Conservation (phyloP, 768 basidiomycete species). For the Lentinus brumalis region DNA sequence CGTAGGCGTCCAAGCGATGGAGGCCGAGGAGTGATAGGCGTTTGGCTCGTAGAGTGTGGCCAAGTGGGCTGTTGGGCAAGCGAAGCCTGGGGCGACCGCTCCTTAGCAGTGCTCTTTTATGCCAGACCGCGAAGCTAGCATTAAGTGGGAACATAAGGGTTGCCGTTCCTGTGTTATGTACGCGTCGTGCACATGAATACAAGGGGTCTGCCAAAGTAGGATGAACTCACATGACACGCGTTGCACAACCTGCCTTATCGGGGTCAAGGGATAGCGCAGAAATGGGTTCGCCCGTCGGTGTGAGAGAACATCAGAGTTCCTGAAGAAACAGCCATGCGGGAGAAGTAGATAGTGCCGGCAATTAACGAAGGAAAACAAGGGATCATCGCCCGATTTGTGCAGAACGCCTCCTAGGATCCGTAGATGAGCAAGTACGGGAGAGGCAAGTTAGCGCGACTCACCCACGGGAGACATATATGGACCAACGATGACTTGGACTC, state of each 20-base stretch:
- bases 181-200: conserved; percentile 1
- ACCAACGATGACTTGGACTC: conserved; percentile 2
- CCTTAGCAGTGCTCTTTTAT: conserved; percentile 15
- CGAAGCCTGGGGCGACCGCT: conserved; percentile 12
- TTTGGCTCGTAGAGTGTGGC: not conserved
- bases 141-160: conserved; percentile 9
- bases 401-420: not conserved
- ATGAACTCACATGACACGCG: conserved; percentile 13
- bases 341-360: not conserved
- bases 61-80: not conserved
- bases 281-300: conserved; percentile 5
- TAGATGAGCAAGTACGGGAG: not conserved
- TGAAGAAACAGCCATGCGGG: not conserved
- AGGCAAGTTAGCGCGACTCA: not conserved
- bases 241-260: conserved; percentile 10
- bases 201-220: conserved; percentile 14
- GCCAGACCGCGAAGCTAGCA: not conserved
- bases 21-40: not conserved
- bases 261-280: conserved; percentile 17
- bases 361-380: not conserved
- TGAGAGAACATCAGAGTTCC: conserved; percentile 10
- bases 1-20: not conserved
- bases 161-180: conserved; percentile 13
- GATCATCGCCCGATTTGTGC: not conserved
- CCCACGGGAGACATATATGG: conserved; percentile 1